phyloP scores from a whole-genome alignment of 2,329 filamentous ascomycete species.

The Calonectria henricotiae region DNA sequence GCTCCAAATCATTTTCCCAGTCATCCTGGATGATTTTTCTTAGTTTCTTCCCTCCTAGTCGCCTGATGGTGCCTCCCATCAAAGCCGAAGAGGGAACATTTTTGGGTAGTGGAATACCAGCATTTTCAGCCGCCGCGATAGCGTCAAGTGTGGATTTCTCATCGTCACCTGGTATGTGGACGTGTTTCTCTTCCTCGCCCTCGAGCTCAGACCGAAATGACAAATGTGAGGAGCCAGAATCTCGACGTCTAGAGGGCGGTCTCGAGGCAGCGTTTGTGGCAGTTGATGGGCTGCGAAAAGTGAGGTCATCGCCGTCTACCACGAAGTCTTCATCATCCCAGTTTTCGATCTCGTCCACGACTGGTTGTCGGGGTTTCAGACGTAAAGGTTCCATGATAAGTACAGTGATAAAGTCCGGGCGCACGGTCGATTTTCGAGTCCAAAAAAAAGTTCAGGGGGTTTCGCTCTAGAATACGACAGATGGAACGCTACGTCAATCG shows the following conservation, averaged over 20 bases:
- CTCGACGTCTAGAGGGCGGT: constrained; percentile 70
- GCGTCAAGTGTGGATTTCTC: constrained; percentile 88
- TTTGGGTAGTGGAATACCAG: constrained; percentile 91
- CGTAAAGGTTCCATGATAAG: constrained; percentile 70
- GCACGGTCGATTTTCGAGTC: constrained; percentile 37
- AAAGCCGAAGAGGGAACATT: constrained; percentile 92
- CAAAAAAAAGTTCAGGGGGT: constrained; percentile 38
- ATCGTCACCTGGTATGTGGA: constrained; percentile 88
- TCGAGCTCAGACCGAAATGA: constrained; percentile 89
- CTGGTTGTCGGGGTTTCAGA: constrained; percentile 69
- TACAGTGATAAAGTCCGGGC: constrained; percentile 35
- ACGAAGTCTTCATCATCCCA: constrained; percentile 87
- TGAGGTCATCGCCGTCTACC: constrained; percentile 78
- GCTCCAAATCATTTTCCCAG: constrained; percentile 85
- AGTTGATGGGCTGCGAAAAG: constrained; percentile 70
- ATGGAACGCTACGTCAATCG: constrained; percentile 51
- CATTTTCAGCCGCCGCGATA: constrained; percentile 88
- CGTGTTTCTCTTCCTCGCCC: constrained; percentile 90
- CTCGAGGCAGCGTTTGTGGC: constrained; percentile 61
- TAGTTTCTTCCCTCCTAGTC: constrained; percentile 83
- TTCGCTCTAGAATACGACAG: constrained; percentile 41
- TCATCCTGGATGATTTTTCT: constrained; percentile 84
- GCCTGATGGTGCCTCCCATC: constrained; percentile 93
- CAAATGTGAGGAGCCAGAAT: constrained; percentile 85
- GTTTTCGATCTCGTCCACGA: constrained; percentile 78